Percentiles rank a stretch among this genome's conserved stretches.
phyloP scores from a whole-genome alignment of 1,139 yeast species.

The Waltiozyma sp. region DNA sequence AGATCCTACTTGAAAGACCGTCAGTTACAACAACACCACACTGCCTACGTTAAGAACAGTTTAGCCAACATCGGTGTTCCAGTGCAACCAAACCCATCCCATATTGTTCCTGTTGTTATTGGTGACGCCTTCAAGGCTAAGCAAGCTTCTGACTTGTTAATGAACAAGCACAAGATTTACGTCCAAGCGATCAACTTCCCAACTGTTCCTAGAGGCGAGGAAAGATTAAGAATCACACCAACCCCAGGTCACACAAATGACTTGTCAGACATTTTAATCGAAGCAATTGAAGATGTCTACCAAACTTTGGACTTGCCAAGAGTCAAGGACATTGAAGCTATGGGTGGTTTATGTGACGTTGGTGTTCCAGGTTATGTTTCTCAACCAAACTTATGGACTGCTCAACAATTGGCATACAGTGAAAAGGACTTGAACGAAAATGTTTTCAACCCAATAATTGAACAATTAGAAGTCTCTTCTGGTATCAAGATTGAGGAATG shows the following conservation, averaged over 20 bases:
- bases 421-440: constrained; percentile 56
- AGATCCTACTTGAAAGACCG: constrained; percentile 70
- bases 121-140: constrained; percentile 94
- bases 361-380: constrained; percentile 42
- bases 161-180: constrained; percentile 76
- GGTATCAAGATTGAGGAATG: constrained; percentile 31
- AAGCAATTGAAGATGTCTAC: constrained; percentile 75
- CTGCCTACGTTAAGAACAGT: constrained; percentile 71
- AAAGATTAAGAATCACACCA: constrained; percentile 92
- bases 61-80: constrained; percentile 73
- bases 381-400: constrained; percentile 67
- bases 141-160: constrained; percentile 77
- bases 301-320: constrained; percentile 64
- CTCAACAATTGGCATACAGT: constrained; percentile 53
- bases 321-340: constrained; percentile 62
- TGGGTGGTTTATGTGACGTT: constrained; percentile 86
- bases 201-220: constrained; percentile 92
- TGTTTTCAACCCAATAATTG: constrained; percentile 48
- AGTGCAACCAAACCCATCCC: constrained; percentile 95
- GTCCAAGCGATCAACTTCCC: constrained; percentile 99
- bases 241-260: constrained; percentile 90
- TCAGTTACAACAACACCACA: constrained; percentile 74
- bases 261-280: constrained; percentile 63
- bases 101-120: constrained; percentile 87
- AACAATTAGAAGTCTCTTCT: constrained; percentile 56